These are phyloP conservation scores for Cercospora sesami DNA, from an alignment of 2,329 filamentous ascomycete genomes.

Conservation along the genomic window DNA sequence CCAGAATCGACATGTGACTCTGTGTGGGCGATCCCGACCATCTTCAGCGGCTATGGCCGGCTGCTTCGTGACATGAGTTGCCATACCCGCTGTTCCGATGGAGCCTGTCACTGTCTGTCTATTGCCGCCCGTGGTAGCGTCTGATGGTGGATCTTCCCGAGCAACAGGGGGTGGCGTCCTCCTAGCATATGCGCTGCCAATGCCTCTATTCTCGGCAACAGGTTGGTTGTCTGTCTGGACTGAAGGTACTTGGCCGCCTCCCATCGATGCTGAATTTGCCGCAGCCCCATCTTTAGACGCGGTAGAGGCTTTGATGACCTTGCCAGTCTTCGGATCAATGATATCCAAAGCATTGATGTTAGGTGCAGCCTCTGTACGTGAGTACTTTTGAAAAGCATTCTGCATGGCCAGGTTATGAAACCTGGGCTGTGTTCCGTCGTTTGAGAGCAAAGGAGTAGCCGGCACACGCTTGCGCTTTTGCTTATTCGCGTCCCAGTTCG, in stretches of 20 bases:
- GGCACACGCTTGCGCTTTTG: slow-evolving; percentile 28
- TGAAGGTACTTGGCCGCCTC: background rate
- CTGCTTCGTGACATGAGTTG: background rate
- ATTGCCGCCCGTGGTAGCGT: background rate
- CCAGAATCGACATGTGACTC: slow-evolving; percentile 16
- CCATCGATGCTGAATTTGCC: background rate
- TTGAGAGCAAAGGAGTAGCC: slow-evolving; percentile 23
- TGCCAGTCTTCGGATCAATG: slow-evolving; percentile 37
- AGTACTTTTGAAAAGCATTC: slow-evolving; percentile 29
- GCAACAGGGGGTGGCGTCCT: slow-evolving; percentile 15
- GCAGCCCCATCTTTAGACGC: background rate
- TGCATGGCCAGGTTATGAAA: slow-evolving; percentile 31
- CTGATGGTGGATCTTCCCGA: background rate
- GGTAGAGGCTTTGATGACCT: slow-evolving; percentile 5
- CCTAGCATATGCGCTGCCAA: slow-evolving; percentile 17
- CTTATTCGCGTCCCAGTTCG: slow-evolving; percentile 19
- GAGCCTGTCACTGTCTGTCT: background rate
- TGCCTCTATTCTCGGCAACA: background rate
- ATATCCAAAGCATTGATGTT: slow-evolving; percentile 31
- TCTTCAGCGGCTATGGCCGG: background rate
- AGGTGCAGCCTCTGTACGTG: slow-evolving; percentile 33
- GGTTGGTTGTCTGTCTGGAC: background rate
- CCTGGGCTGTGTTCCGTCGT: slow-evolving; percentile 11
- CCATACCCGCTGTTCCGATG: background rate
- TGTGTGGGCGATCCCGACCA: background rate